These are phyloP conservation scores for Erodium moschatum DNA, from an alignment of 441 rosid genomes.

Conservation along the genomic window DNA sequence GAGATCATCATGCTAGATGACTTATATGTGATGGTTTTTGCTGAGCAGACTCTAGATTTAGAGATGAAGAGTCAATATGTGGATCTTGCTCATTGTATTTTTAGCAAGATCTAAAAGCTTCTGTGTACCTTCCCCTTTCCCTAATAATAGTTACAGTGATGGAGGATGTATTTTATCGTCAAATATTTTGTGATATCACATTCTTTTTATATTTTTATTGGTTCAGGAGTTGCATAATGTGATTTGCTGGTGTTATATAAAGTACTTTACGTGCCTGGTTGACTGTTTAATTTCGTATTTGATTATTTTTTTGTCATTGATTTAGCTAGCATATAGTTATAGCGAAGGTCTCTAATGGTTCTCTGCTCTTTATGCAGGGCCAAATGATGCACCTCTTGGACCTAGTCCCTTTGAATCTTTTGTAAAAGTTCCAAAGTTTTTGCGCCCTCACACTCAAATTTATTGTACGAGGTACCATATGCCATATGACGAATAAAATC, in stretches of 20 bases:
- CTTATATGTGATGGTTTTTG: not conserved
- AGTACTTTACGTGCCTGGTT: not conserved
- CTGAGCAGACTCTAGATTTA: not conserved
- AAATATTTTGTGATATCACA: not conserved
- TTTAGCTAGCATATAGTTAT: slow-evolving; percentile 12
- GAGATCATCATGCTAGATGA: not conserved
- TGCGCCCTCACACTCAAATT: slow-evolving; percentile 88
- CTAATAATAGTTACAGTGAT: not conserved
- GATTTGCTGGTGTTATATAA: not conserved
- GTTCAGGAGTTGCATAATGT: not conserved
- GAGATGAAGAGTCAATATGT: not conserved
- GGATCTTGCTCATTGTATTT: not conserved
- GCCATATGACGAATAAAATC: slow-evolving; percentile 4
- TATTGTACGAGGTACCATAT: slow-evolving; percentile 76
- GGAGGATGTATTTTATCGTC: not conserved
- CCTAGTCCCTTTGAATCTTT: slow-evolving; percentile 86
- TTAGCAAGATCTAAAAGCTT: not conserved
- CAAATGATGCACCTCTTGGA: slow-evolving; percentile 84
- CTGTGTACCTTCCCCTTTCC: not conserved
- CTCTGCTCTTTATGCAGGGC: slow-evolving; percentile 44
- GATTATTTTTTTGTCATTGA: slow-evolving; percentile 5
- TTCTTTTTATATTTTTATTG: not conserved
- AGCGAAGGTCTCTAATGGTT: slow-evolving; percentile 13
- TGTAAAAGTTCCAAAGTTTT: slow-evolving; percentile 83
- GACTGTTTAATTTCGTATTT: not conserved